These are phyloP conservation scores for Mentha longifolia DNA, from an alignment of 257 asterid species.

Conservation along the genomic window DNA sequence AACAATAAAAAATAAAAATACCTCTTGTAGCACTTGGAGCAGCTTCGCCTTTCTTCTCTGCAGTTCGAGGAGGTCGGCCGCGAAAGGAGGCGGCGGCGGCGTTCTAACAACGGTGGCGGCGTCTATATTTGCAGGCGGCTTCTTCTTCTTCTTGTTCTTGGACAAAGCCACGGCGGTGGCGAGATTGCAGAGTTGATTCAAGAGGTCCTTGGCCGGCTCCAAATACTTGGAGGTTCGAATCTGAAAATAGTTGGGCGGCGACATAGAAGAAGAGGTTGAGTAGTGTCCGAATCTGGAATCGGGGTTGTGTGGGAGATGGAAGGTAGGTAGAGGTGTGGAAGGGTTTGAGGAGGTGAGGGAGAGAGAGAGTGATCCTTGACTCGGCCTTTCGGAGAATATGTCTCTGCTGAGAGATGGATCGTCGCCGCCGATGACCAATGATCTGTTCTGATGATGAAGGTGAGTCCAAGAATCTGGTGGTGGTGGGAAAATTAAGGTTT, in stretches of 20 bases:
- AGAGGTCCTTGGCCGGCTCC: conserved; percentile 72
- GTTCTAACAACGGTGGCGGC: conserved; percentile 36
- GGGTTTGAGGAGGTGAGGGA: conserved; percentile 59
- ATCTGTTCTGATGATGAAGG: conserved; percentile 5
- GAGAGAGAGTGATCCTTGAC: conserved; percentile 74
- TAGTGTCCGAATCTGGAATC: conserved; percentile 34
- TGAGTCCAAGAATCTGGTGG: conserved; percentile 36
- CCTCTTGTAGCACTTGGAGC: conserved; percentile 91
- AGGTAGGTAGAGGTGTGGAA: no score
- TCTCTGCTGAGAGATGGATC: conserved; percentile 59
- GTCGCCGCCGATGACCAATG: conserved; percentile 44
- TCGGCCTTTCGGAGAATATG: conserved; percentile 71
- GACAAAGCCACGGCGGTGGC: conserved; percentile 41
- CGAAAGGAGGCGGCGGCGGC: conserved; percentile 44
- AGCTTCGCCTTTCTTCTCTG: conserved; percentile 74
- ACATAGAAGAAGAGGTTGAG: conserved; percentile 41
- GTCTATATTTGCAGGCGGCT: conserved; percentile 30
- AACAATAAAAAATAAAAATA: not conserved
- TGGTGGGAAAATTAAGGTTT: conserved; percentile 33
- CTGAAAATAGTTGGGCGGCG: conserved; percentile 38
- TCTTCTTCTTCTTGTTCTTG: no score
- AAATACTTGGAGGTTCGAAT: conserved; percentile 64
- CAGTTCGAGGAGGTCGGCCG: conserved; percentile 73
- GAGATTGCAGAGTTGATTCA: conserved; percentile 72
- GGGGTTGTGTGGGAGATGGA: conserved; percentile 39